Percentiles rank a stretch among this genome's conserved stretches.
Conservation (phyloP, 2,329 filamentous ascomycete genomes). For the Neurospora sp. region DNA sequence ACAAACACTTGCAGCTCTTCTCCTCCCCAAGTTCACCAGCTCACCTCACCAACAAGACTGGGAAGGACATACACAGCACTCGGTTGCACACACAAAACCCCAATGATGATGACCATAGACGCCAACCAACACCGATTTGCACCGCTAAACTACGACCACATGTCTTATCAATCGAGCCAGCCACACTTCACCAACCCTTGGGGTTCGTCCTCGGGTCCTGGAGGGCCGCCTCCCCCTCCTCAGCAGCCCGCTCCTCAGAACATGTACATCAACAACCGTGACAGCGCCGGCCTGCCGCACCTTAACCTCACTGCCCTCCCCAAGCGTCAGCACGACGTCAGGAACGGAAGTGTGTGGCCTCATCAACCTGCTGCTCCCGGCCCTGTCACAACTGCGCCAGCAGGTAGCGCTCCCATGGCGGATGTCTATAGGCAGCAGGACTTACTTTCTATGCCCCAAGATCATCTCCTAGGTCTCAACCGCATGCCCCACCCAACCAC, state of each 20-base stretch:
- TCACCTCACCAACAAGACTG: conserved; percentile 4
- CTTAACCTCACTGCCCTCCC: conserved; percentile 47
- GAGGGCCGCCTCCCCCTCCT: conserved; percentile 27
- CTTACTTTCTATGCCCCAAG: conserved; percentile 65
- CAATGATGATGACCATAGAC: conserved; percentile 96
- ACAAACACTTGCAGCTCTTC: conserved; percentile 1
- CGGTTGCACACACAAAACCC: conserved; percentile 9
- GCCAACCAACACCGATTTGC: conserved; percentile 74
- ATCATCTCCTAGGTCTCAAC: conserved; percentile 56
- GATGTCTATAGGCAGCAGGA: conserved; percentile 50
- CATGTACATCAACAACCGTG: conserved; percentile 54
- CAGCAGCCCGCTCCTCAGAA: conserved; percentile 42
- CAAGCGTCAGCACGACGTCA: conserved; percentile 45
- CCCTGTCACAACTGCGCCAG: conserved; percentile 62
- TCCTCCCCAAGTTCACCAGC: neutral
- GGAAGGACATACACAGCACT: conserved; percentile 2
- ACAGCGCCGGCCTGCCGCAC: conserved; percentile 45
- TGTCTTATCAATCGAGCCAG: conserved; percentile 55
- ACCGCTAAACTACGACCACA: conserved; percentile 69
- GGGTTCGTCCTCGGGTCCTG: conserved; percentile 49
- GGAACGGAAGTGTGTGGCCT: conserved; percentile 25
- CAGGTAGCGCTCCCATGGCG: conserved; percentile 56
- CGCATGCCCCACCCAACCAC: conserved; percentile 49
- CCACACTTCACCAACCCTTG: conserved; percentile 89
- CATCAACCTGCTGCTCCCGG: conserved; percentile 54